Conservation (phyloP, 2,329 filamentous ascomycete genomes). For the Phaeophleospora eucalypticola region DNA sequence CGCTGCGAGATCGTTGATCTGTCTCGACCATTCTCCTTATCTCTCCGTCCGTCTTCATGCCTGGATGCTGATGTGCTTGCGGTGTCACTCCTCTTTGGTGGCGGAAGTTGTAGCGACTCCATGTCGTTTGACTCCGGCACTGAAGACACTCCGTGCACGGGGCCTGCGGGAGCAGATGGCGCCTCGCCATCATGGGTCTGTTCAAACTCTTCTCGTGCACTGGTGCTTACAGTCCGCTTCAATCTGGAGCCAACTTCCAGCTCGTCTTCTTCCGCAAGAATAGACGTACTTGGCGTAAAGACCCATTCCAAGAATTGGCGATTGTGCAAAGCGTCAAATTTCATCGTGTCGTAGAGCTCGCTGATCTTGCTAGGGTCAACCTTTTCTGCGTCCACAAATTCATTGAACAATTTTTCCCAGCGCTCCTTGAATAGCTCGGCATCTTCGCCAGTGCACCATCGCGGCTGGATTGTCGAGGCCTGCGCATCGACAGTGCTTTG, state of each 20-base stretch:
- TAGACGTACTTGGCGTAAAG: conserved; percentile 78
- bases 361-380: conserved; percentile 98
- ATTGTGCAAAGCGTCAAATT: conserved; percentile 97
- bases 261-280: conserved; percentile 62
- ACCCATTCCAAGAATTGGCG: conserved; percentile 95
- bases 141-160: conserved; percentile 4
- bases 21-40: conserved; percentile 14
- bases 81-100: conserved; percentile 22
- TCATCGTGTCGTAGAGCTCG: conserved; percentile 98
- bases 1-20: conserved; percentile 39
- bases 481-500: conserved; percentile 33
- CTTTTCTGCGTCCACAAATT: conserved; percentile 96
- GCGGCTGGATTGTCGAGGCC: conserved; percentile 62
- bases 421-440: conserved; percentile 90
- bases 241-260: conserved; percentile 18
- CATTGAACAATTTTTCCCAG: conserved; percentile 96
- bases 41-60: conserved; percentile 7
- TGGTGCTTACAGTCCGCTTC: conserved; percentile 30
- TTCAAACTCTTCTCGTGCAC: conserved; percentile 29
- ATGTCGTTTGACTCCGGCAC: conserved; percentile 6
- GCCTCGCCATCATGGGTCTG: conserved; percentile 29
- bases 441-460: conserved; percentile 97
- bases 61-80: conserved; percentile 12
- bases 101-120: conserved; percentile 16
- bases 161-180: conserved; percentile 12